These are phyloP conservation scores for Silene uniflora DNA, from an alignment of 148 eudicot genomes.

Conservation along the genomic window DNA sequence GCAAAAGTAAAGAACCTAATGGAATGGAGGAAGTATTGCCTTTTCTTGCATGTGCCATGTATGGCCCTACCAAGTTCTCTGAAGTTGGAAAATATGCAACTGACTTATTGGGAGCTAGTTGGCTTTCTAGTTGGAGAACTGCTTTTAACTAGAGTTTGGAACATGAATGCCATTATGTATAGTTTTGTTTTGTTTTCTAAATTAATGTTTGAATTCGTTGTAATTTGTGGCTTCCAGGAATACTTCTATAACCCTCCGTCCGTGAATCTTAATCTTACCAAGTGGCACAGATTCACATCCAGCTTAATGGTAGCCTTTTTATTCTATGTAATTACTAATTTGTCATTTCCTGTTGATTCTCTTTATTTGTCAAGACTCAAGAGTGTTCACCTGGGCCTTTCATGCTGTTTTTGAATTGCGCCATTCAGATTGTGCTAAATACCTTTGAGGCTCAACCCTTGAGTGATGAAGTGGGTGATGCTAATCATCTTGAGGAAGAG, in stretches of 20 bases:
- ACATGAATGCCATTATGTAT: slow-evolving; percentile 2
- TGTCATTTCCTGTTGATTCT: neutral
- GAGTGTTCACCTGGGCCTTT: neutral
- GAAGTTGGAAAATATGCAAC: neutral
- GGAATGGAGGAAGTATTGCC: too few relatives aligned
- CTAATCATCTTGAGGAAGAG: slow-evolving; percentile 85
- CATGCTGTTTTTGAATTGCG: slow-evolving; percentile 9
- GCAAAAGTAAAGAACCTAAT: too few relatives aligned
- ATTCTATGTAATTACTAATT: neutral
- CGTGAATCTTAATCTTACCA: slow-evolving; percentile 47
- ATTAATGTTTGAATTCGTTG: neutral
- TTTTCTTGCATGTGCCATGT: neutral
- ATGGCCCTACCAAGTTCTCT: neutral
- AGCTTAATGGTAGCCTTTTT: slow-evolving; percentile 60
- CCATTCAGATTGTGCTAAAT: slow-evolving; percentile 66
- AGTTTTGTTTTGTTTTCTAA: neutral
- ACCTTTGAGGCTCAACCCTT: slow-evolving; percentile 98
- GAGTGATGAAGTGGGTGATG: slow-evolving; percentile 94
- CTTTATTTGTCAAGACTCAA: neutral
- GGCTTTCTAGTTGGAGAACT: neutral
- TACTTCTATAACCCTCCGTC: slow-evolving; percentile 79
- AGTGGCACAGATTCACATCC: slow-evolving; percentile 88
- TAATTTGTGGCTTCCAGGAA: slow-evolving; percentile 50
- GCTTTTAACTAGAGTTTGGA: neutral
- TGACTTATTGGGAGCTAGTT: neutral